These are phyloP conservation scores for Friedmanniomyces endolithicus DNA, from an alignment of 495 filamentous ascomycete species.

Conservation along the genomic window DNA sequence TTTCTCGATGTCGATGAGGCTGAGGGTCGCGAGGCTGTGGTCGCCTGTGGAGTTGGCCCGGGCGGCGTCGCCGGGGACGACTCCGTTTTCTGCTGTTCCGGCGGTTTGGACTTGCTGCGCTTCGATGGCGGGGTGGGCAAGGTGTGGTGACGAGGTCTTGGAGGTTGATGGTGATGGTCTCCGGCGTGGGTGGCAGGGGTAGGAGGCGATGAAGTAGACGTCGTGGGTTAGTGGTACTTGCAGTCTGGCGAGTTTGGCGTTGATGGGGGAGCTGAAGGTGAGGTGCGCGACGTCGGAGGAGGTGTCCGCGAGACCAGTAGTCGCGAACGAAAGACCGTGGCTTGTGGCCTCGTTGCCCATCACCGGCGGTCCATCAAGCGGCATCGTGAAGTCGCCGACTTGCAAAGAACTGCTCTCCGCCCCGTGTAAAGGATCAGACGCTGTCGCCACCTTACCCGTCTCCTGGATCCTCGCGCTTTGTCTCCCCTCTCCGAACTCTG, in stretches of 20 bases:
- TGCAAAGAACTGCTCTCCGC: constrained; percentile 36
- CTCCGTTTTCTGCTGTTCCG: not conserved
- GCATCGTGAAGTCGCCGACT: constrained; percentile 46
- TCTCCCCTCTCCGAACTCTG: constrained; percentile 15
- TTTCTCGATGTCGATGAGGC: constrained; percentile 13
- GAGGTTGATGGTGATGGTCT: not conserved
- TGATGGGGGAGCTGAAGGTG: constrained; percentile 21
- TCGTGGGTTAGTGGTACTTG: constrained; percentile 23
- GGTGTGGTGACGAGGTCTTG: constrained; percentile 4
- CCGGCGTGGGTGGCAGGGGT: constrained; percentile 24
- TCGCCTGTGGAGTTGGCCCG: not conserved
- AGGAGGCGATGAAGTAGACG: constrained; percentile 27
- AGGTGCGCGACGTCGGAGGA: constrained; percentile 13
- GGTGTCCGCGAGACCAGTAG: not conserved
- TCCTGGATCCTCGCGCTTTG: constrained; percentile 24
- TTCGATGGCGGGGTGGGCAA: not conserved
- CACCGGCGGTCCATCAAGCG: constrained; percentile 31
- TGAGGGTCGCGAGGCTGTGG: constrained; percentile 3
- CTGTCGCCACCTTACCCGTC: constrained; percentile 33
- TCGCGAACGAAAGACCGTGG: constrained; percentile 12
- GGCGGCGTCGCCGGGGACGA: not conserved
- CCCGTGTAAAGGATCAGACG: constrained; percentile 43
- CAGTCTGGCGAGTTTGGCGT: not conserved
- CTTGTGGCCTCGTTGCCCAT: constrained; percentile 13
- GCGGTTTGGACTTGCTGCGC: not conserved